These are phyloP conservation scores for Podospora conica DNA, from an alignment of 495 filamentous ascomycete genomes.

Conservation along the genomic window DNA sequence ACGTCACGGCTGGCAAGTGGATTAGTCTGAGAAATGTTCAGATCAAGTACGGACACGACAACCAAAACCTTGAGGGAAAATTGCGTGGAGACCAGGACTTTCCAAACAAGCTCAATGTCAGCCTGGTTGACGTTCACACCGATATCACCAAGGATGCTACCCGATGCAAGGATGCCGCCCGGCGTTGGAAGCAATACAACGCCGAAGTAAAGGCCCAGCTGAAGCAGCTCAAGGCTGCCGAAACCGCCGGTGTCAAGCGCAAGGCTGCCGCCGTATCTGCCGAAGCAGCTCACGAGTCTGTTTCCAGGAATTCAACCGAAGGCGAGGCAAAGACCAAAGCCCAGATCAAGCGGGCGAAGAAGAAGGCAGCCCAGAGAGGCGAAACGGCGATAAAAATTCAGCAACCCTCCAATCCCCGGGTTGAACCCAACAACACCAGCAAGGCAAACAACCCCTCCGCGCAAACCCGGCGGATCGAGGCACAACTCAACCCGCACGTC, in stretches of 20 bases:
- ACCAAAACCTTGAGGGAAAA: constrained; percentile 60
- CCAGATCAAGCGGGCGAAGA: background rate
- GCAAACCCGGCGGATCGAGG: background rate
- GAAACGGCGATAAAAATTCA: background rate
- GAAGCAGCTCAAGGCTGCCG: constrained; percentile 28
- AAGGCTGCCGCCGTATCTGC: constrained; percentile 8
- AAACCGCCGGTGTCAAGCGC: constrained; percentile 24
- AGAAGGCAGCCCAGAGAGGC: constrained; percentile 8
- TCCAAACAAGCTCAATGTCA: constrained; percentile 50
- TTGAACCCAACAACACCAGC: background rate
- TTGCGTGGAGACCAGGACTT: constrained; percentile 57
- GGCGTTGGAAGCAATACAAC: constrained; percentile 57
- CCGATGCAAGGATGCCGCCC: constrained; percentile 54
- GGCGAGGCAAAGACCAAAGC: background rate
- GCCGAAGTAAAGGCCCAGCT: constrained; percentile 45
- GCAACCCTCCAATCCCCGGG: background rate
- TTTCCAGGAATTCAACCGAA: background rate
- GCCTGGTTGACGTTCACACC: constrained; percentile 17
- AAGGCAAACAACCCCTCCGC: background rate
- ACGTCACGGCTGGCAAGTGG: constrained; percentile 54
- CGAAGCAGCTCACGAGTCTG: background rate
- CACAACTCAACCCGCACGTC: constrained; percentile 34
- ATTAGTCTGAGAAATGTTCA: constrained; percentile 66
- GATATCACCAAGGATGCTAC: constrained; percentile 41
- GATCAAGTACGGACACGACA: constrained; percentile 51